Percentiles rank a stretch among this genome's conserved stretches.
These are phyloP conservation scores for Xylaria multiplex DNA, from an alignment of 2,329 filamentous ascomycete genomes.

Conservation along the genomic window DNA sequence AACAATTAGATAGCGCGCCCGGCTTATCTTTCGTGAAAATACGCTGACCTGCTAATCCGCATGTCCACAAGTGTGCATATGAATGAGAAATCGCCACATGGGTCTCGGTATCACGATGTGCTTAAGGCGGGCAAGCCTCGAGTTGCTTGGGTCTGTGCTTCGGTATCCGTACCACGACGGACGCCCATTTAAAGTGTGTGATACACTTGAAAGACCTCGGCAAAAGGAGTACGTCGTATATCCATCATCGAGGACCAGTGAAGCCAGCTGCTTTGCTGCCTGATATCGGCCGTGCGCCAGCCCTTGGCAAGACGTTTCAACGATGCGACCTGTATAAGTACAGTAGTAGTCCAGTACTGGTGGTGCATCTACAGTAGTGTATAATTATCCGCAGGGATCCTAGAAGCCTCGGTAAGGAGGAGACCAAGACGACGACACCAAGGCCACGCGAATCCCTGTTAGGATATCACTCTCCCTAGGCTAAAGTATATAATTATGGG, in stretches of 20 bases:
- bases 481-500: conserved; percentile 9
- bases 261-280: neutral
- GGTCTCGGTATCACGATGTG: conserved; percentile 11
- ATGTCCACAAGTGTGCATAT: conserved; percentile 17
- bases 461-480: neutral
- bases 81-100: conserved; percentile 19
- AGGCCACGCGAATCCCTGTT: conserved; percentile 17
- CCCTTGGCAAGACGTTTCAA: conserved; percentile 5
- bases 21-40: conserved; percentile 6
- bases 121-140: conserved; percentile 6
- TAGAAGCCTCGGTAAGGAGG: conserved; percentile 2
- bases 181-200: neutral
- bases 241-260: conserved; percentile 68
- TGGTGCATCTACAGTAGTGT: neutral
- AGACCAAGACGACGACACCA: conserved; percentile 5
- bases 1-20: neutral
- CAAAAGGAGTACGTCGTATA: conserved; percentile 17
- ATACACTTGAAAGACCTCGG: neutral
- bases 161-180: neutral
- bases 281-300: conserved; percentile 24
- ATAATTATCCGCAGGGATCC: conserved; percentile 17
- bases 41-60: conserved; percentile 6
- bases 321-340: conserved; percentile 11
- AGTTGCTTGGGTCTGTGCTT: neutral
- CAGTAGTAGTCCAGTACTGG: neutral